phyloP scores from a whole-genome alignment of 257 asterid genomes.

The Jacaranda copaia region DNA sequence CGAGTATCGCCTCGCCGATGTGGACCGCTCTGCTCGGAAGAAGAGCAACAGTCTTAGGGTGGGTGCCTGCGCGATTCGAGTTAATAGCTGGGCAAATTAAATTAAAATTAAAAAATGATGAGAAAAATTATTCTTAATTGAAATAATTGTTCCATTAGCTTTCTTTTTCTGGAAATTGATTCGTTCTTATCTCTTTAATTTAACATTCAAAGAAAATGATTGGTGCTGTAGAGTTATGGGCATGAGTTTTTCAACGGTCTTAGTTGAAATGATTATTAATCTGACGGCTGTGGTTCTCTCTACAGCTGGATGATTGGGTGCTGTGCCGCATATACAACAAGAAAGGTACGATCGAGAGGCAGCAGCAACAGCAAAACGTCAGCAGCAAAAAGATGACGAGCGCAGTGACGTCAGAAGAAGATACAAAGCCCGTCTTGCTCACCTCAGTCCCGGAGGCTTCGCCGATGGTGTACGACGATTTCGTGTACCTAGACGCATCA shows the following conservation, averaged over 20 bases:
- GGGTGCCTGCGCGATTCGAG: conserved; percentile 31
- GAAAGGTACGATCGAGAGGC: conserved; percentile 69
- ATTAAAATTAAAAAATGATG: too few species aligned
- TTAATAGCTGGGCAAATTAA: not conserved
- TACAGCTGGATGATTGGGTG: conserved; percentile 94
- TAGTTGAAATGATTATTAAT: conserved; percentile 10
- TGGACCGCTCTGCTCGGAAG: conserved; percentile 83
- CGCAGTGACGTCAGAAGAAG: conserved; percentile 50
- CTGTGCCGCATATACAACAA: conserved; percentile 95
- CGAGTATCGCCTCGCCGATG: conserved; percentile 88
- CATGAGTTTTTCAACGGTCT: conserved; percentile 1
- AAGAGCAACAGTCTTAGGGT: conserved; percentile 74
- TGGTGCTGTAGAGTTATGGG: not conserved
- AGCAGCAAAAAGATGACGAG: conserved; percentile 38
- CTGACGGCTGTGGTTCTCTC: conserved; percentile 33
- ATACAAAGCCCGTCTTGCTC: conserved; percentile 59
- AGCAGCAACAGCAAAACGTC: conserved; percentile 28
- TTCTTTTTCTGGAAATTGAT: not conserved
- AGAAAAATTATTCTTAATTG: too few species aligned
- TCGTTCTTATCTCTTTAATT: conserved; percentile 37
- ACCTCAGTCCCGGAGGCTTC: conserved; percentile 48
- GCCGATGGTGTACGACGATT: conserved; percentile 58
- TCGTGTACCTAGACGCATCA: conserved; percentile 63
- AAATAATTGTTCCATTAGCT: too few species aligned
- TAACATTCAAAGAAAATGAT: conserved; percentile 31